These are phyloP conservation scores for Chamaenerion angustifolium DNA, from an alignment of 345 rosid species.

Conservation along the genomic window DNA sequence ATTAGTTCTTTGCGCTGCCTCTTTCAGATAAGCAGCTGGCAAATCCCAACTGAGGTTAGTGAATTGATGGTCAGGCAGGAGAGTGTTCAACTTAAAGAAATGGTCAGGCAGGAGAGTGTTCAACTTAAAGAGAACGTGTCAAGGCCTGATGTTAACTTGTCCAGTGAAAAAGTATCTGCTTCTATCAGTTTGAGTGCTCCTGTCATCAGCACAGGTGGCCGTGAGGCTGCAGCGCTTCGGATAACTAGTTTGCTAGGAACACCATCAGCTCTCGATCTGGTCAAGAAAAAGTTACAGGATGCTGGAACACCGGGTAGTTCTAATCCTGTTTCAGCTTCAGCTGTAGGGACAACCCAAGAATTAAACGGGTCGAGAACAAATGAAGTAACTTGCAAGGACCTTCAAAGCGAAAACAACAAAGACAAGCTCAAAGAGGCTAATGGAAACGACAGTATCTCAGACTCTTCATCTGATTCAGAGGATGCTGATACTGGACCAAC, in stretches of 20 bases:
- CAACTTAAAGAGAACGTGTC: conserved; percentile 30
- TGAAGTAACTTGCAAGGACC: conserved; percentile 43
- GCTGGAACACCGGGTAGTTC: conserved; percentile 53
- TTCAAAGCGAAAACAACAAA: conserved; percentile 46
- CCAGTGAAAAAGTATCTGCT: conserved; percentile 41
- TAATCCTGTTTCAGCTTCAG: conserved; percentile 20
- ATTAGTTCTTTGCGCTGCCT: conserved; percentile 5
- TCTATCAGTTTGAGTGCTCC: conserved; percentile 58
- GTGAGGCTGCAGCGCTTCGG: conserved; percentile 60
- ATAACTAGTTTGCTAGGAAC: conserved; percentile 26
- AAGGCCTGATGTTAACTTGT: conserved; percentile 22
- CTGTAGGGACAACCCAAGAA: conserved; percentile 16
- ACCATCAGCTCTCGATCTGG: conserved; percentile 66
- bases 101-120: conserved; percentile 46
- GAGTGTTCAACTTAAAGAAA: conserved; percentile 34
- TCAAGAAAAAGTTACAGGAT: conserved; percentile 89
- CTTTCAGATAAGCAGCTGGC: conserved; percentile 90
- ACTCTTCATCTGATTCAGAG: conserved; percentile 89
- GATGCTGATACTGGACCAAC: conserved; percentile 81
- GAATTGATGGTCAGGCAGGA: conserved; percentile 61
- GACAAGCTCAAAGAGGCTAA: conserved; percentile 56
- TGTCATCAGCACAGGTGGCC: conserved; percentile 71
- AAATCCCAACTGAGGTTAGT: conserved; percentile 68
- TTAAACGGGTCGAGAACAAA: conserved; percentile 32
- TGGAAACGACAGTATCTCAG: conserved; percentile 58